Conservation (phyloP, 768 basidiomycete species). For the Pholiota molesta region DNA sequence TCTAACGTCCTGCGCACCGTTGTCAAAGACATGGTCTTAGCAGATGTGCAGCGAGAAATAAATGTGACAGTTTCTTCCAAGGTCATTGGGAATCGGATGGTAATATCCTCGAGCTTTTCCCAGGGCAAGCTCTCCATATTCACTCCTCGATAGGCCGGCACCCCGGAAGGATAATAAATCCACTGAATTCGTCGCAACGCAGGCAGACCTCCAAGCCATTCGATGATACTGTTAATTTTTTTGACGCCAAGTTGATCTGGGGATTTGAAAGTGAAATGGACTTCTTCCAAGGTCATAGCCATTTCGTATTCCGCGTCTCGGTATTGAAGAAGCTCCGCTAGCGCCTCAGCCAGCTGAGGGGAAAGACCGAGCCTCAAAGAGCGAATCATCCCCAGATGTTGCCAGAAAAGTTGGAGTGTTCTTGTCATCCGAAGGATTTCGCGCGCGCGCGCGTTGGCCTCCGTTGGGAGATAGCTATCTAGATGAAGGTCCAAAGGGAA, state of each 20-base stretch:
- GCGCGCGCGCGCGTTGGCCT: neutral
- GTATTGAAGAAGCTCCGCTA: neutral
- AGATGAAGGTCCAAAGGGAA: conserved; percentile 7
- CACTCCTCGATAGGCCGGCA: neutral
- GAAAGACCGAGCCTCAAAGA: conserved; percentile 6
- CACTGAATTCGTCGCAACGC: neutral
- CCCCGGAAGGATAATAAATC: neutral
- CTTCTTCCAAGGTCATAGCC: conserved; percentile 1
- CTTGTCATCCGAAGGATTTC: neutral
- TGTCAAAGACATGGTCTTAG: neutral
- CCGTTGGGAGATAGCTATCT: neutral
- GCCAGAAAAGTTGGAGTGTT: conserved; percentile 2
- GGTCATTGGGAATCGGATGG: conserved; percentile 2
- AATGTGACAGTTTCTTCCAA: neutral
- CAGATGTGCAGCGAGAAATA: conserved; percentile 2
- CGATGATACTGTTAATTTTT: conserved; percentile 1
- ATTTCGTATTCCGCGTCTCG: neutral
- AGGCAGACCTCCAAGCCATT: neutral
- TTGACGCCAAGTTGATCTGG: neutral
- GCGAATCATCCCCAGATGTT: conserved; percentile 1
- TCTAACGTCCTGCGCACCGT: neutral
- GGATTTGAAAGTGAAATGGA: neutral
- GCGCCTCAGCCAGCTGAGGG: neutral
- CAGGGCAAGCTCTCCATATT: neutral
- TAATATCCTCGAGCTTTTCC: conserved; percentile 1